Evolutionary conservation across 345 rosid genomes (phyloP).

Genomic region (Abelmoschus esculentus): DNA sequence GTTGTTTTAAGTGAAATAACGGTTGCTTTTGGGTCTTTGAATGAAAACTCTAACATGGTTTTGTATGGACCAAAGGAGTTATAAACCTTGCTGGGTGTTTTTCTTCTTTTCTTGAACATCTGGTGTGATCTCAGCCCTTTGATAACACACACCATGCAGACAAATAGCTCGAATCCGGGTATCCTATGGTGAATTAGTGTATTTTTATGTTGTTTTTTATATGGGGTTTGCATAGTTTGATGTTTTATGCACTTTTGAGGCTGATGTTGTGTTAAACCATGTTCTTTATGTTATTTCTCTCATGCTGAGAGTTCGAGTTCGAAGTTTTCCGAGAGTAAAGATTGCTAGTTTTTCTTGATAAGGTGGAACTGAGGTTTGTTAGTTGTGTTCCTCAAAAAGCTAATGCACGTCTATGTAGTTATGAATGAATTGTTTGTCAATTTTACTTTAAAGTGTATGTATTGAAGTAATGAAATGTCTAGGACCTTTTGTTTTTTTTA

Average conservation of each 20-base stretch:
- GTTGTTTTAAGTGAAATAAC: no score
- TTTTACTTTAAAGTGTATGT: constrained; percentile 2
- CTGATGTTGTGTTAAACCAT: background rate
- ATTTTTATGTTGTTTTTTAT: background rate
- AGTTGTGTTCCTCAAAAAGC: background rate
- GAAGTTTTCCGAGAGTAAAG: background rate
- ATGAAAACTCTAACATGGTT: no score
- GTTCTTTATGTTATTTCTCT: background rate
- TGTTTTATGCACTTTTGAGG: background rate
- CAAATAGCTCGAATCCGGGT: no score
- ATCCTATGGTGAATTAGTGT: no score
- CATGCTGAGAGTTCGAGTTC: background rate
- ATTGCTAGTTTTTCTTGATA: background rate
- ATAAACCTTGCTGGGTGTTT: no score
- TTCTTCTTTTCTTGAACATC: no score
- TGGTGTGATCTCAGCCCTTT: no score
- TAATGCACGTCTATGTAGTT: background rate
- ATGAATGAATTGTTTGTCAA: background rate
- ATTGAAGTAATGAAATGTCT: background rate
- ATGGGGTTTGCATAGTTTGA: background rate
- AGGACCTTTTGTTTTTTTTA: background rate
- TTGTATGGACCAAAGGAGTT: no score
- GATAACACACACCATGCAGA: no score
- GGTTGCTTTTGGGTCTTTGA: no score
- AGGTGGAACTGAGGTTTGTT: background rate